Evolutionary conservation across 345 rosid genomes (phyloP).

Genomic region (Turnera subulata): DNA sequence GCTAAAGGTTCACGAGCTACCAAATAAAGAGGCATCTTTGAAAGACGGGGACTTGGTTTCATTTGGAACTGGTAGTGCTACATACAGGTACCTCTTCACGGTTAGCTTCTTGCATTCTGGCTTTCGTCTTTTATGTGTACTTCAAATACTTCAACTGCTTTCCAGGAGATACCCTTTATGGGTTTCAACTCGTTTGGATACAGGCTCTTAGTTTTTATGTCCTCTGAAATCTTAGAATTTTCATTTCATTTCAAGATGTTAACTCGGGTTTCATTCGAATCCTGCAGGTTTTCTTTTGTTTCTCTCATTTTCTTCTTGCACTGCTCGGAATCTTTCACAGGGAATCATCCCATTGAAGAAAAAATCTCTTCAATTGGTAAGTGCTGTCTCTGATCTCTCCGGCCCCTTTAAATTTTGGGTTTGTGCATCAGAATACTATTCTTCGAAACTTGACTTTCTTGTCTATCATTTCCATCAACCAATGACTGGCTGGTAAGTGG

Average conservation of each 20-base stretch:
- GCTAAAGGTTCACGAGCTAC: conserved; percentile 65
- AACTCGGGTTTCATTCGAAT: too few relatives aligned
- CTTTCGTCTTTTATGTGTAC: neutral
- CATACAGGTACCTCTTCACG: conserved; percentile 50
- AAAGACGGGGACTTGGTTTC: conserved; percentile 65
- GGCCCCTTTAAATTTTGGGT: too few relatives aligned
- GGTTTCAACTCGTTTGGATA: too few relatives aligned
- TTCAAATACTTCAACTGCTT: neutral
- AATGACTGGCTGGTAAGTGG: too few relatives aligned
- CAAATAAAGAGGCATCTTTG: conserved; percentile 52
- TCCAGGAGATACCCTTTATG: too few relatives aligned
- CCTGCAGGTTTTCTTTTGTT: conserved; percentile 59
- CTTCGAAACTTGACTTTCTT: too few relatives aligned
- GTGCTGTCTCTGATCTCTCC: too few relatives aligned
- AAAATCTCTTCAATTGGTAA: conserved; percentile 69
- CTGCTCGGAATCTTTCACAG: conserved; percentile 38
- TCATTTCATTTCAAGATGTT: too few relatives aligned
- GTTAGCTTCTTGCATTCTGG: neutral
- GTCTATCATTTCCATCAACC: too few relatives aligned
- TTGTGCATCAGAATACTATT: too few relatives aligned
- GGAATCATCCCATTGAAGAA: conserved; percentile 38
- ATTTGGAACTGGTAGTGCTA: conserved; percentile 84
- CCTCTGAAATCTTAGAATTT: too few relatives aligned
- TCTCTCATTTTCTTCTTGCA: conserved; percentile 51
- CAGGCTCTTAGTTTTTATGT: too few relatives aligned